A percentile compares a stretch with the other conserved stretches of the same genome.
Evolutionary conservation across 2,329 filamentous ascomycete genomes (phyloP).

Genomic region (Helotiales sp.): DNA sequence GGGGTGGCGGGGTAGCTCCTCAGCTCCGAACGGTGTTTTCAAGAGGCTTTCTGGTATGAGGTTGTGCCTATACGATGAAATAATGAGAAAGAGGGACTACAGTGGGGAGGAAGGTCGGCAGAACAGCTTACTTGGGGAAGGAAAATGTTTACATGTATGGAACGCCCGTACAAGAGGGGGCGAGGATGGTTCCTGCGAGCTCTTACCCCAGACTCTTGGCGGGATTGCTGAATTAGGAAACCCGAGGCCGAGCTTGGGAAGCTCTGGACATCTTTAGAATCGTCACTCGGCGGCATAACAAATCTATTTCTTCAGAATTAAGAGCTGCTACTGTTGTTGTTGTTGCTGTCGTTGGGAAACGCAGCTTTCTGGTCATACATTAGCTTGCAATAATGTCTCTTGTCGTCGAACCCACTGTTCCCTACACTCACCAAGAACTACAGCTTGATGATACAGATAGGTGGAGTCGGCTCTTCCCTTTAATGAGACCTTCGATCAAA

Average conservation of each 20-base stretch:
- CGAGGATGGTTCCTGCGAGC: neutral
- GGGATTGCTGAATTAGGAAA: slow-evolving; percentile 18
- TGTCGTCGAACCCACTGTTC: slow-evolving; percentile 27
- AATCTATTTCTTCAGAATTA: neutral
- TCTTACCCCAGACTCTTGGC: slow-evolving; percentile 15
- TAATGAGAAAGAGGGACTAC: neutral
- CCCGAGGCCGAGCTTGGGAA: slow-evolving; percentile 7
- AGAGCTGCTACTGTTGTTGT: neutral
- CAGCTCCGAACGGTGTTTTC: neutral
- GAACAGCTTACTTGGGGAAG: neutral
- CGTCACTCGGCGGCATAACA: neutral
- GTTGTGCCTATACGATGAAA: neutral
- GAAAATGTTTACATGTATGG: neutral
- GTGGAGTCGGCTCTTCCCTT: slow-evolving; percentile 28
- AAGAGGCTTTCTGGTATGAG: neutral
- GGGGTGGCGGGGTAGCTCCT: slow-evolving; percentile 18
- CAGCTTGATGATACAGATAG: slow-evolving; percentile 21
- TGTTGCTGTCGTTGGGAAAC: neutral
- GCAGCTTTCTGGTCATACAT: too few species aligned
- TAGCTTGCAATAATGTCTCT: slow-evolving; percentile 26
- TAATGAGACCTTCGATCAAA: slow-evolving; percentile 28
- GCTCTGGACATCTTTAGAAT: neutral
- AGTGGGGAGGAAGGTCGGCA: neutral
- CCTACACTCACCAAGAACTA: slow-evolving; percentile 22
- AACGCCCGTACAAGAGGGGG: neutral